Base-by-base conservation (phyloP, 169 alveolate genomes). In the Neospora caninum region DNA sequence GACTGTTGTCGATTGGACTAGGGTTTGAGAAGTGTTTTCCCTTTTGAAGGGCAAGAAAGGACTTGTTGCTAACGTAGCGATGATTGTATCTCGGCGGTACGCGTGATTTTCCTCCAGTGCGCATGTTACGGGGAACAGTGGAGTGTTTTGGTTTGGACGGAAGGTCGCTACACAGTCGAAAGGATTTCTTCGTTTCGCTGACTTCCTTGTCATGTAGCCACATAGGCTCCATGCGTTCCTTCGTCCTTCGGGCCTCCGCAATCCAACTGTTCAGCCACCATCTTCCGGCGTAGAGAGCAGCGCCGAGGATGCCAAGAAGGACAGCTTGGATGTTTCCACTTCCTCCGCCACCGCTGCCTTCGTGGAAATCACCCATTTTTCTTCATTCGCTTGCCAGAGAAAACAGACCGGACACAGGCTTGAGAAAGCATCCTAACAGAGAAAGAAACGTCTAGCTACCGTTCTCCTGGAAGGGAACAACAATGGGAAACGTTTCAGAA, bases 141-240 rank as follows among this genome's bases (percentile, higher is more conserved):
- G 58, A 49, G 22, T 49, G 22, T 49, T 49, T 49, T 49, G 4
- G 58, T 49, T 4, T 49, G 58, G 13, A 49, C 13, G 58, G 58
- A 4, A 49, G 58, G 22, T 49, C 58, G 58, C 13, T 49, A 49
- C 58, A 49, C 58, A 49, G 13, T 4, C 58, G 13, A 49, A 64
- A 64, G 25, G 73, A 16, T 7, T 27, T 16, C 73, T 7, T 16
- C 73, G 34, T 16, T 64, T 64, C 73, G 31, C 86, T n/a, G 86
- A 78, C 86, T 38, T 78, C 86, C 27, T 78, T 78, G 86, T 78
- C 86, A n/a, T n/a, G 49, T 2, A 78, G 45, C 86, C 86, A 78
- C 49, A 78, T n/a, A 20, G 86, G 86, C 45, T 78, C 49, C 86
- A 78, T 78, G 86, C 86, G 86, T 78, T 78, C 49, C 86, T 78